Percentiles rank a stretch among this genome's conserved stretches.
Evolutionary conservation across 2,329 filamentous ascomycete genomes (phyloP).

Genomic region (Pseudofabraea citricarpa): DNA sequence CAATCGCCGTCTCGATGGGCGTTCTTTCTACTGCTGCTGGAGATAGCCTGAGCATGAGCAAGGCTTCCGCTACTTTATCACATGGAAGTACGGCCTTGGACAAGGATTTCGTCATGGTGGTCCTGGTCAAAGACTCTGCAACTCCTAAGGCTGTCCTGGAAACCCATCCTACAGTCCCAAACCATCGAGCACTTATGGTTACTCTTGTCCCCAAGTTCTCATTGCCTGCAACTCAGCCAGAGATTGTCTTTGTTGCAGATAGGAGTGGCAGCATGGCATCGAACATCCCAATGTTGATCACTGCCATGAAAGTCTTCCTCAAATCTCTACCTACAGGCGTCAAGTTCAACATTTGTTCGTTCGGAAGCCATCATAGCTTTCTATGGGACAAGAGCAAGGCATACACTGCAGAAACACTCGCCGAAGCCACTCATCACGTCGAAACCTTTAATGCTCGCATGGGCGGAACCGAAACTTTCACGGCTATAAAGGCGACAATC

Average conservation of each 20-base stretch:
- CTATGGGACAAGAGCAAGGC: constrained; percentile 42
- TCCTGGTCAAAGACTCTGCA: constrained; percentile 54
- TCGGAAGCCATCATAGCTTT: constrained; percentile 44
- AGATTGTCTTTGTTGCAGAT: constrained; percentile 71
- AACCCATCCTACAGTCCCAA: constrained; percentile 53
- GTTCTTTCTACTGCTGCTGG: constrained; percentile 42
- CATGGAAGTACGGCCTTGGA: constrained; percentile 48
- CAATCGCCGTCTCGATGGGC: constrained; percentile 61
- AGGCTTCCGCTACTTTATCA: constrained; percentile 57
- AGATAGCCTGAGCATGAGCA: constrained; percentile 46
- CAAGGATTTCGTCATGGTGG: constrained; percentile 62
- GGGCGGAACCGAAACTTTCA: constrained; percentile 50
- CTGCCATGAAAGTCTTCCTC: constrained; percentile 57
- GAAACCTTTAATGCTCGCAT: constrained; percentile 38
- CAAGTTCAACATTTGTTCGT: constrained; percentile 68
- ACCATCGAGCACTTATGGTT: constrained; percentile 64
- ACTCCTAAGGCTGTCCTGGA: constrained; percentile 63
- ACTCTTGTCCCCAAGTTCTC: constrained; percentile 67
- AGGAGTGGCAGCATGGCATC: constrained; percentile 61
- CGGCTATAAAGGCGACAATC: constrained; percentile 40
- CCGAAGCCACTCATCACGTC: constrained; percentile 38
- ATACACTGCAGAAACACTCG: constrained; percentile 40
- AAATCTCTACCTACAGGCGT: constrained; percentile 59
- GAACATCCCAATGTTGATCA: constrained; percentile 48
- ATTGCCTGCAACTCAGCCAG: constrained; percentile 48